These are phyloP conservation scores for Mucor lusitanicus DNA, from an alignment of 371 early-diverging fungal species.

Conservation along the genomic window DNA sequence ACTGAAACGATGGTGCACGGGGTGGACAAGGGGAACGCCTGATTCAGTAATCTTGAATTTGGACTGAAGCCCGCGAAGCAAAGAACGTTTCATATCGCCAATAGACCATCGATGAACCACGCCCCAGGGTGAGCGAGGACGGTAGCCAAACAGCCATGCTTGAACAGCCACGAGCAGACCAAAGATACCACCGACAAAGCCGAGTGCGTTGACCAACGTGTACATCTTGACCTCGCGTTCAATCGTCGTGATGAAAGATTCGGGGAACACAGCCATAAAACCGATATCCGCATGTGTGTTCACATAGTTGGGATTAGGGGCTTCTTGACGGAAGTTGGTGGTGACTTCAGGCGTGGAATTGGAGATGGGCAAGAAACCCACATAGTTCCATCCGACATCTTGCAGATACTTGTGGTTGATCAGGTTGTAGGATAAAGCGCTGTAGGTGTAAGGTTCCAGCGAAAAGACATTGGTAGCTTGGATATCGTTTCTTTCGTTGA, in stretches of 20 bases:
- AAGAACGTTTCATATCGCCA: slow-evolving; percentile 44
- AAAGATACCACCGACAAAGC: slow-evolving; percentile 54
- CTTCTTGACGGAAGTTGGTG: slow-evolving; percentile 40
- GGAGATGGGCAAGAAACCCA: slow-evolving; percentile 48
- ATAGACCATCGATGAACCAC: slow-evolving; percentile 54
- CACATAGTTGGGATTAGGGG: slow-evolving; percentile 42
- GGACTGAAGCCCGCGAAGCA: slow-evolving; percentile 38
- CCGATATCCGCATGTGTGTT: slow-evolving; percentile 33
- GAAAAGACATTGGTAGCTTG: slow-evolving; percentile 39
- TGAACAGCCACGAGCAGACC: slow-evolving; percentile 44
- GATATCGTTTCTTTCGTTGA: slow-evolving; percentile 44
- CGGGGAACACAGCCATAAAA: slow-evolving; percentile 34
- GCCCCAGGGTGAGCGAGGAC: slow-evolving; percentile 55
- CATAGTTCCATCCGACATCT: slow-evolving; percentile 48
- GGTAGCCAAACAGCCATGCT: slow-evolving; percentile 51
- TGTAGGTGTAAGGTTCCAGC: slow-evolving; percentile 41
- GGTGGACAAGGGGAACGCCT: slow-evolving; percentile 48
- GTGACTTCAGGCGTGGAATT: slow-evolving; percentile 43
- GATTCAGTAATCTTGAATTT: slow-evolving; percentile 46
- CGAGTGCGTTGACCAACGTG: slow-evolving; percentile 51
- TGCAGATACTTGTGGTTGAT: slow-evolving; percentile 47
- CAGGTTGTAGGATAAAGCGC: slow-evolving; percentile 38
- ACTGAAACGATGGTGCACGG: slow-evolving; percentile 50
- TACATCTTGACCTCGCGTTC: slow-evolving; percentile 53
- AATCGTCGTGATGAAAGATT: slow-evolving; percentile 17